Evolutionary conservation across 768 basidiomycete species (phyloP).

Genomic region (Tylopilus felleus): DNA sequence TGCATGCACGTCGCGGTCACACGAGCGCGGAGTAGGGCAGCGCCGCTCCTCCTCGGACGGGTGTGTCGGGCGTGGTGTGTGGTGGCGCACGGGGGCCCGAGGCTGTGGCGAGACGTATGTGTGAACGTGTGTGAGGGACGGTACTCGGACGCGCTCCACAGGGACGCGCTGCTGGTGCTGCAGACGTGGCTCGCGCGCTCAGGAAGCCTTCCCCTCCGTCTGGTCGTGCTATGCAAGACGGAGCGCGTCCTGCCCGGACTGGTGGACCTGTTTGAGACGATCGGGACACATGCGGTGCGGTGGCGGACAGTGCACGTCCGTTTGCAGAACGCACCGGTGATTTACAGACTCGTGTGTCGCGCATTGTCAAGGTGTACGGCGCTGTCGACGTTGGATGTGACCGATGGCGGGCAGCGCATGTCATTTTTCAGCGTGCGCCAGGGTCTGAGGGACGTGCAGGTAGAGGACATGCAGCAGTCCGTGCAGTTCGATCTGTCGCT

Average conservation of each 20-base stretch:
- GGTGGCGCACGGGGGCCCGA: conserved; percentile 7
- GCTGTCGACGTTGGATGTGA: conserved; percentile 19
- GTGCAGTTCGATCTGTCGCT: conserved; percentile 13
- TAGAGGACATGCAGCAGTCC: neutral
- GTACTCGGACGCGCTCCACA: conserved; percentile 18
- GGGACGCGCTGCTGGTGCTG: conserved; percentile 18
- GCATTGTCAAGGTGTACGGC: conserved; percentile 13
- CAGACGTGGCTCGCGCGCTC: conserved; percentile 22
- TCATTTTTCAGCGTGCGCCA: conserved; percentile 3
- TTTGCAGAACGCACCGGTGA: conserved; percentile 18
- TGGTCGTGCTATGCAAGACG: conserved; percentile 1
- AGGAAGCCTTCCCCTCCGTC: conserved; percentile 19
- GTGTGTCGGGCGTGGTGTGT: conserved; percentile 30
- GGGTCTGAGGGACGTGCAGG: neutral
- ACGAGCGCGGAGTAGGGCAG: conserved; percentile 3
- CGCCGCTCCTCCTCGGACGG: conserved; percentile 29
- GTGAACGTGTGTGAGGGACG: conserved; percentile 21
- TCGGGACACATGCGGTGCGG: conserved; percentile 11
- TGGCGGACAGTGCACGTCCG: conserved; percentile 23
- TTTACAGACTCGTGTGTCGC: conserved; percentile 9
- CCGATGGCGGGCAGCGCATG: conserved; percentile 16
- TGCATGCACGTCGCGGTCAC: too few species aligned
- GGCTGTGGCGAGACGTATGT: conserved; percentile 1
- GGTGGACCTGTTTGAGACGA: conserved; percentile 15
- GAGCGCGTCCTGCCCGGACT: conserved; percentile 21